phyloP scores from a whole-genome alignment of 257 asterid genomes.

The Plantago major region DNA sequence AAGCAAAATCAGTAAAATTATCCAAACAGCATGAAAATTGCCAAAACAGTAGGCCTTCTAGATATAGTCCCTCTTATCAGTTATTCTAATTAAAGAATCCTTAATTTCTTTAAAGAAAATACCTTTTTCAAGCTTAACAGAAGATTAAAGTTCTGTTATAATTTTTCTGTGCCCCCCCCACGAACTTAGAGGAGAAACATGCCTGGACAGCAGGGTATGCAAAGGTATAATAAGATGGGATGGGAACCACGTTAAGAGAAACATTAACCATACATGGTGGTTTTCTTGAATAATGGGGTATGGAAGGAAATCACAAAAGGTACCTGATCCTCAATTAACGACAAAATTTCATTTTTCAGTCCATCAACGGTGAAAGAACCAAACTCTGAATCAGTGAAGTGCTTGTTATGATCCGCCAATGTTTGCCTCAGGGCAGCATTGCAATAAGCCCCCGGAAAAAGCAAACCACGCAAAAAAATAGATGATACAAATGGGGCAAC shows the following conservation, averaged over 20 bases:
- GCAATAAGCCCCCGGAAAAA: conserved; percentile 82
- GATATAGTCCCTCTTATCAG: conserved; percentile 3
- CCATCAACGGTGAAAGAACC: conserved; percentile 67
- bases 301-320: conserved; percentile 16
- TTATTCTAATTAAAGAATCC: conserved; percentile 10
- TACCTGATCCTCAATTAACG: conserved; percentile 79
- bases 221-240: conserved; percentile 7
- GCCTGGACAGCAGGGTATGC: conserved; percentile 1
- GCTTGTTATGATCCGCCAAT: conserved; percentile 67
- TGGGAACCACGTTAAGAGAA: neutral
- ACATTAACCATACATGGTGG: conserved; percentile 8
- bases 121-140: neutral
- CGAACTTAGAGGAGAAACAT: conserved; percentile 17
- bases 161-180: neutral
- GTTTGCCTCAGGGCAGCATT: conserved; percentile 63
- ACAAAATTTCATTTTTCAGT: conserved; percentile 75
- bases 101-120: neutral
- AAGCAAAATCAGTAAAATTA: neutral
- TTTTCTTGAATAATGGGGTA: no score
- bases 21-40: neutral
- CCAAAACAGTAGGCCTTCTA: neutral
- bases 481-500: conserved; percentile 71
- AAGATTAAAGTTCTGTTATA: conserved; percentile 6
- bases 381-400: conserved; percentile 75
- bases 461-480: conserved; percentile 70